Evolutionary conservation across 108 stramenopile genomes (phyloP).

Genomic region (Pseudonitzschia multistriata): DNA sequence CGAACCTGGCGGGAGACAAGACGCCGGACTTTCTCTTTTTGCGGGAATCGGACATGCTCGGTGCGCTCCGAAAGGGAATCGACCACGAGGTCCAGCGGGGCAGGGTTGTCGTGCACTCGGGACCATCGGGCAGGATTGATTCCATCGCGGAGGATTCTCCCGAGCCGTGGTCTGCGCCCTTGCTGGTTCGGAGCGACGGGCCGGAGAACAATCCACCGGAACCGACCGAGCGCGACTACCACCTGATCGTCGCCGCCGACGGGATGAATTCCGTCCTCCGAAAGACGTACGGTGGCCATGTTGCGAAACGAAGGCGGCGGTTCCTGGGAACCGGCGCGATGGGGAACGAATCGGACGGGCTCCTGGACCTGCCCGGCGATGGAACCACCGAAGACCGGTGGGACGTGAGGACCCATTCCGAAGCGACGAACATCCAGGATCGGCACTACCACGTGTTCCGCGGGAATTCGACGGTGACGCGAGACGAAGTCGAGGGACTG

Average conservation of each 20-base stretch:
- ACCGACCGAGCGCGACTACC: constrained; percentile 54
- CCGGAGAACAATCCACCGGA: constrained; percentile 12
- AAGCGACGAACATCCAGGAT: constrained; percentile 66
- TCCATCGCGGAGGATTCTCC: constrained; percentile 47
- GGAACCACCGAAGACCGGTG: constrained; percentile 36
- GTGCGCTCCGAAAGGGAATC: constrained; percentile 55
- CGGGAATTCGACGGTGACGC: constrained; percentile 66
- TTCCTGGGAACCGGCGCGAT: constrained; percentile 27
- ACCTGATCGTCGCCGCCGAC: constrained; percentile 84
- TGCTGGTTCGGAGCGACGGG: constrained; percentile 22
- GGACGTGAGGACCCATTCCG: constrained; percentile 51
- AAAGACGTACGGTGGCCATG: constrained; percentile 65
- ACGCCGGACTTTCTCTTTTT: constrained; percentile 68
- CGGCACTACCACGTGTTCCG: constrained; percentile 81
- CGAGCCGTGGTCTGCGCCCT: constrained; percentile 51
- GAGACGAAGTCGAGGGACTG: constrained; percentile 41
- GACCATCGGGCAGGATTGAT: constrained; percentile 27
- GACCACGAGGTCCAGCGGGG: constrained; percentile 56
- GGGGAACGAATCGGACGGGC: constrained; percentile 12
- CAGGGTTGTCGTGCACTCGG: constrained; percentile 55
- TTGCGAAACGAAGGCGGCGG: neutral
- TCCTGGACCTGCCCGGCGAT: constrained; percentile 1
- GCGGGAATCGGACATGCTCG: constrained; percentile 68
- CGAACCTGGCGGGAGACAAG: constrained; percentile 47
- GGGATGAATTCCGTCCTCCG: constrained; percentile 73